Evolutionary conservation across 2,329 filamentous ascomycete species (phyloP), one percentile per base, ranked within the genome.

Genomic region (Verticillium longisporum): DNA sequence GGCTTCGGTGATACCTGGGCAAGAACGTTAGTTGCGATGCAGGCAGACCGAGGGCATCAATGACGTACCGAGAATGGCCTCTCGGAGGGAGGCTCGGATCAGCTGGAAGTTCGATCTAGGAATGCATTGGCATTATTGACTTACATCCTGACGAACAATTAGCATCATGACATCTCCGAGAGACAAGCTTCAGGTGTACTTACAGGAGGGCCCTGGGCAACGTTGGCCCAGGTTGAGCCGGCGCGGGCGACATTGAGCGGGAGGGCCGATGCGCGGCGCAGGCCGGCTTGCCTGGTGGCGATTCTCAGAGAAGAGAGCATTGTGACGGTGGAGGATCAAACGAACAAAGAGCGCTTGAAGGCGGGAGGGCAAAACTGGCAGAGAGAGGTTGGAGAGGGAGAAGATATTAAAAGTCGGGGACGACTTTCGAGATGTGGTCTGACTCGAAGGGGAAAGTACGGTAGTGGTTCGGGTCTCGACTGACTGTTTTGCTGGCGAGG

Each of bases 131-230:
- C n/a, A 26, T 59, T 21, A 7, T 18, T 6, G 62, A 74, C 74
- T 74, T 70, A 76, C 74, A 73, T 76, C 74, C 74, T 76, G 62
- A 14, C 31, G 59, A 72, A 70, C 64, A 69, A 64, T 61, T 64
- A 50, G 58, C 57, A 69, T 76, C 74, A 72, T 74, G 69, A 37
- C 18, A 57, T 10, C 33, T 21, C 33, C 21, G 56, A 31, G 54
- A 60, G n/a, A 56, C 56, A 57, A 62, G 55, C 36, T 31, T 13
- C 61, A 60, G 55, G 37, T 59, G 62, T 65, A 85, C 90, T 78
- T 86, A 95, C 92, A 74, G 94, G 93, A 85, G 94, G 94, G 66
- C 94, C 94, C 80, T 97, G 91, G 68, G 91, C 89, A 61, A 98
- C 92, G 72, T 90, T 89, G 73, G 91, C 86, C 93, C 94, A 98